phyloP scores from a whole-genome alignment of 2,329 filamentous ascomycete species.

The Byssochlamys sp. region DNA sequence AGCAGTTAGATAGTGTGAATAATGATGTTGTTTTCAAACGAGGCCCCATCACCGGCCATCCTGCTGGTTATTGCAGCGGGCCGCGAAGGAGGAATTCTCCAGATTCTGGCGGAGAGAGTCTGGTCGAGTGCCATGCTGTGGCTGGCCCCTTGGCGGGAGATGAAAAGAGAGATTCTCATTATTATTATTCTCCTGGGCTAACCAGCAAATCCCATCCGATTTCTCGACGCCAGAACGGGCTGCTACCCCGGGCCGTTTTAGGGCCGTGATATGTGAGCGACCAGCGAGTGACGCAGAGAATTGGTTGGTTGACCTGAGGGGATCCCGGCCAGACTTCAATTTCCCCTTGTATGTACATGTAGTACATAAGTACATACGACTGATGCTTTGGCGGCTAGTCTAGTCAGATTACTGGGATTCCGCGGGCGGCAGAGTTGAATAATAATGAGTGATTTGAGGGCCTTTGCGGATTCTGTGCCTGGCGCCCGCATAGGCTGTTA shows the following conservation, averaged over 20 bases:
- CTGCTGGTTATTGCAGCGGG: neutral
- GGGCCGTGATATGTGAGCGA: neutral
- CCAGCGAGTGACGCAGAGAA: neutral
- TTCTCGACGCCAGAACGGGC: neutral
- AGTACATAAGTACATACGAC: too few species aligned
- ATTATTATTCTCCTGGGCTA: neutral
- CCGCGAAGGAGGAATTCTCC: neutral
- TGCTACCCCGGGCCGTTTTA: neutral
- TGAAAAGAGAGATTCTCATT: neutral
- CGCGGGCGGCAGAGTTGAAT: too few species aligned
- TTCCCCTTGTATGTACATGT: neutral
- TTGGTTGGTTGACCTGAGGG: neutral
- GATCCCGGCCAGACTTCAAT: neutral
- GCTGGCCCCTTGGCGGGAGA: neutral
- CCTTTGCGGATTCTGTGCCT: neutral
- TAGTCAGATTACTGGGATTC: too few species aligned
- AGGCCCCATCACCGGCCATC: too few species aligned
- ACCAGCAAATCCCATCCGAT: neutral
- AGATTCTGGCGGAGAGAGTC: neutral
- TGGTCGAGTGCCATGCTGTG: neutral
- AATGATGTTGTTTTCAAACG: neutral
- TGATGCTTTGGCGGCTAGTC: too few species aligned
- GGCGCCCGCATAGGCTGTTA: neutral
- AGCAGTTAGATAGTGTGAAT: neutral
- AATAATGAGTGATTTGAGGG: too few species aligned